phyloP scores from a whole-genome alignment of 2,329 filamentous ascomycete species.

The Diplodia intermedia region DNA sequence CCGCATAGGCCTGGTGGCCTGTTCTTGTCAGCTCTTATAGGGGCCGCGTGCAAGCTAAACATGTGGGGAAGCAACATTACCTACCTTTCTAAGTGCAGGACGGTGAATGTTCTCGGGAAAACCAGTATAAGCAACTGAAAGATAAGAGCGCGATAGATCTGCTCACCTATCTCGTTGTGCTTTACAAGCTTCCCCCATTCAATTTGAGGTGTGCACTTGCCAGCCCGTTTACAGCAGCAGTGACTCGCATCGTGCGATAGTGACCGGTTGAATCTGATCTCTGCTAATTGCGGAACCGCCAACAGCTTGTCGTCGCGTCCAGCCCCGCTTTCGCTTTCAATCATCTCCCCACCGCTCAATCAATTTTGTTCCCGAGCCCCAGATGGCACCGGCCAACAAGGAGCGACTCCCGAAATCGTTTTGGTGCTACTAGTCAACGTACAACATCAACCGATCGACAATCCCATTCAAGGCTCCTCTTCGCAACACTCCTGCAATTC shows the following conservation, averaged over 20 bases:
- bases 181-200: background rate
- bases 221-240: background rate
- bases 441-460: no score
- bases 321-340: background rate
- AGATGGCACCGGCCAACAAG: no score
- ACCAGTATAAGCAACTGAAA: background rate
- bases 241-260: background rate
- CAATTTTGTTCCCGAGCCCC: no score
- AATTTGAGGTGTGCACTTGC: background rate
- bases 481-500: accelerated
- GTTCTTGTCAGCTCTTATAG: background rate
- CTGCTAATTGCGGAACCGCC: background rate
- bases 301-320: background rate
- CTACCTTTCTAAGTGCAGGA: background rate
- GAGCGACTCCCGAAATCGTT: no score
- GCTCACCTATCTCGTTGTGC: background rate
- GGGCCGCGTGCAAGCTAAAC: background rate
- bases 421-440: no score
- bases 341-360: background rate
- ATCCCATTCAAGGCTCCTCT: no score
- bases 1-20: background rate
- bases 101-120: no score
- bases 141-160: background rate
- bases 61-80: background rate
- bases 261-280: background rate